Evolutionary conservation across 257 asterid species (phyloP).

Genomic region (Rhazya stricta): DNA sequence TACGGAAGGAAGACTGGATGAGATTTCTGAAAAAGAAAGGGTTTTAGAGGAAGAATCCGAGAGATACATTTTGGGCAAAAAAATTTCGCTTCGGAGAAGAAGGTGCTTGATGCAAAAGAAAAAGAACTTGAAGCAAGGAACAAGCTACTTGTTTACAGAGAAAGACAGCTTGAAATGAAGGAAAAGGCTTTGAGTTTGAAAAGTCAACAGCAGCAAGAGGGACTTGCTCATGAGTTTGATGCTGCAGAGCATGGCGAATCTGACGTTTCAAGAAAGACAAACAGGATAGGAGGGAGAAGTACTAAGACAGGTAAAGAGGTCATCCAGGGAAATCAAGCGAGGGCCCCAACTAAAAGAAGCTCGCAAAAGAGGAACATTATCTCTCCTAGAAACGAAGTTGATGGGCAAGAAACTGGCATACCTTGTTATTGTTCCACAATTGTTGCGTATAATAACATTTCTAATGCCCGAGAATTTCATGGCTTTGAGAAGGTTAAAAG

Average conservation of each 20-base stretch:
- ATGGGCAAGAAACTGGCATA: no score
- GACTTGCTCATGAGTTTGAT: background rate
- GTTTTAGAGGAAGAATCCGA: background rate
- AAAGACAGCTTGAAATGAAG: background rate
- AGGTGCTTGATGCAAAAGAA: background rate
- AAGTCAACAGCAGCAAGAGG: background rate
- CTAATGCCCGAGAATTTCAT: conserved; percentile 43
- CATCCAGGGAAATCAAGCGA: no score
- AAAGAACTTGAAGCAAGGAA: background rate
- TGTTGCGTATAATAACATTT: no score
- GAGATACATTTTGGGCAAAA: background rate
- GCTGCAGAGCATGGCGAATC: background rate
- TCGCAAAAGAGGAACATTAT: no score
- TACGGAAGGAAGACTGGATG: background rate
- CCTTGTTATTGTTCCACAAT: no score
- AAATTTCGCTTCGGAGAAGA: background rate
- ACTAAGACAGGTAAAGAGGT: no score
- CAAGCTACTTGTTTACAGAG: background rate
- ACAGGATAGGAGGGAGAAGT: background rate
- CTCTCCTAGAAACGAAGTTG: background rate
- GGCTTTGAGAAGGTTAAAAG: conserved; percentile 43
- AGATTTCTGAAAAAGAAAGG: background rate
- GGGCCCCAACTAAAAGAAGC: no score
- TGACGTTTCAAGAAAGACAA: no score
- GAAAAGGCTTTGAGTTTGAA: background rate